Evolutionary conservation across 352 stramenopile species (phyloP).

Genomic region (Globisporangium canariense): DNA sequence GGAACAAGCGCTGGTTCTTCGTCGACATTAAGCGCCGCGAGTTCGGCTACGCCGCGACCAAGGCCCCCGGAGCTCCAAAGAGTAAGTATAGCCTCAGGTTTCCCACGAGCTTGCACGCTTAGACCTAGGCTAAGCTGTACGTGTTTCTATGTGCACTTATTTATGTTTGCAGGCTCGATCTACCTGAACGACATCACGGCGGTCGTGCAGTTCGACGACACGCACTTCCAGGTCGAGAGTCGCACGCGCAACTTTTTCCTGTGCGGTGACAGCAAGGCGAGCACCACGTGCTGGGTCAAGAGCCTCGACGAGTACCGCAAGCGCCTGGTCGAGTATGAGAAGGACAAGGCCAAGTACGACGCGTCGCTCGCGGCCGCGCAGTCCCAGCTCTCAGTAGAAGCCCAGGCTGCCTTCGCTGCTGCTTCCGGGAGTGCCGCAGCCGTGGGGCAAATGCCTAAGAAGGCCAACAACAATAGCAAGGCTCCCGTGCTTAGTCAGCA

Average conservation of each 20-base stretch:
- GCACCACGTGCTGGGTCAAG: slow-evolving; percentile 74
- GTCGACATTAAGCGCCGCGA: slow-evolving; percentile 70
- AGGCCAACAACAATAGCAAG: slow-evolving; percentile 7
- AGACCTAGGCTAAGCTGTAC: neutral
- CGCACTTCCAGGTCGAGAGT: slow-evolving; percentile 83
- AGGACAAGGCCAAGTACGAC: slow-evolving; percentile 43
- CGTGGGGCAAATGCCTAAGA: slow-evolving; percentile 1
- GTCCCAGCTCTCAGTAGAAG: slow-evolving; percentile 11
- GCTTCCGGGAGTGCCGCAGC: neutral
- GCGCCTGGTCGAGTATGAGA: slow-evolving; percentile 66
- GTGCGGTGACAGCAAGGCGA: slow-evolving; percentile 81
- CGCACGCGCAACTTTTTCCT: slow-evolving; percentile 84
- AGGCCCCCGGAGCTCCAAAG: slow-evolving; percentile 32
- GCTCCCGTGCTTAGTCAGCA: neutral
- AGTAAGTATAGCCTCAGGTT: slow-evolving; percentile 31
- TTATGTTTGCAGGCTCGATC: slow-evolving; percentile 51
- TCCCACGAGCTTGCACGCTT: neutral
- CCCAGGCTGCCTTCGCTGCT: neutral
- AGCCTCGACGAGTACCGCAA: slow-evolving; percentile 80
- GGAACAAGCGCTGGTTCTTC: slow-evolving; percentile 88
- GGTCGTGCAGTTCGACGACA: slow-evolving; percentile 82
- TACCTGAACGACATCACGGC: slow-evolving; percentile 87
- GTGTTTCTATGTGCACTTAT: neutral
- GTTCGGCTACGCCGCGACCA: slow-evolving; percentile 68
- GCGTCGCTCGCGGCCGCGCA: slow-evolving; percentile 16